Conservation (phyloP, 2,329 filamentous ascomycete species). For the Exutisphaerella laricina region DNA sequence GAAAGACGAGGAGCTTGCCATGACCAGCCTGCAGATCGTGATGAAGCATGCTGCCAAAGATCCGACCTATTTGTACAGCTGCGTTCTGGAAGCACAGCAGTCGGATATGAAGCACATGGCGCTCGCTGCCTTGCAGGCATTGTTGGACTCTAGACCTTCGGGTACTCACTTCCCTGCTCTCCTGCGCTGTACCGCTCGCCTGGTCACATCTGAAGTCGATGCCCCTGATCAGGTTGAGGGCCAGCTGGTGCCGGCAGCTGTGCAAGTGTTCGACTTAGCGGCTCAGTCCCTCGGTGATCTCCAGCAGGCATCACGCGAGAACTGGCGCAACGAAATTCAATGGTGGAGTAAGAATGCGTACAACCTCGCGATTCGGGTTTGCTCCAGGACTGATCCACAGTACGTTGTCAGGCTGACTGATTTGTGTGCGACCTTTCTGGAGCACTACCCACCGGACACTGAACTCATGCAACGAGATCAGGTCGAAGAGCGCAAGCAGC, state of each 20-base stretch:
- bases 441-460: slow-evolving; percentile 18
- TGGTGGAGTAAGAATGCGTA: slow-evolving; percentile 84
- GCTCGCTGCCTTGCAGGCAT: slow-evolving; percentile 52
- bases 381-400: slow-evolving; percentile 51
- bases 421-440: slow-evolving; percentile 36
- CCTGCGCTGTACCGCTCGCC: slow-evolving; percentile 51
- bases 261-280: slow-evolving; percentile 49
- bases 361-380: slow-evolving; percentile 64
- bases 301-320: slow-evolving; percentile 35
- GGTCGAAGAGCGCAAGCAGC: slow-evolving; percentile 54
- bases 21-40: slow-evolving; percentile 58
- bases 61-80: slow-evolving; percentile 68
- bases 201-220: slow-evolving; percentile 42
- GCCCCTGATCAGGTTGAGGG: slow-evolving; percentile 27
- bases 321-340: slow-evolving; percentile 58
- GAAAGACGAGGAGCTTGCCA: slow-evolving; percentile 43
- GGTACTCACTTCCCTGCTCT: slow-evolving; percentile 58
- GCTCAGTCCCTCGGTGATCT: slow-evolving; percentile 42
- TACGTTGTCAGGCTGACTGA: slow-evolving; percentile 52
- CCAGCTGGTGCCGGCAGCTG: slow-evolving; percentile 45
- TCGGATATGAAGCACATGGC: slow-evolving; percentile 57
- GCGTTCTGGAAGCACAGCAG: slow-evolving; percentile 69
- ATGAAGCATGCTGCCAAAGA: slow-evolving; percentile 50
- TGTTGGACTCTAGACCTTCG: slow-evolving; percentile 52
- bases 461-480: slow-evolving; percentile 14